Base-by-base conservation (phyloP, 495 filamentous ascomycete species). In the Aspergillus campestris region DNA sequence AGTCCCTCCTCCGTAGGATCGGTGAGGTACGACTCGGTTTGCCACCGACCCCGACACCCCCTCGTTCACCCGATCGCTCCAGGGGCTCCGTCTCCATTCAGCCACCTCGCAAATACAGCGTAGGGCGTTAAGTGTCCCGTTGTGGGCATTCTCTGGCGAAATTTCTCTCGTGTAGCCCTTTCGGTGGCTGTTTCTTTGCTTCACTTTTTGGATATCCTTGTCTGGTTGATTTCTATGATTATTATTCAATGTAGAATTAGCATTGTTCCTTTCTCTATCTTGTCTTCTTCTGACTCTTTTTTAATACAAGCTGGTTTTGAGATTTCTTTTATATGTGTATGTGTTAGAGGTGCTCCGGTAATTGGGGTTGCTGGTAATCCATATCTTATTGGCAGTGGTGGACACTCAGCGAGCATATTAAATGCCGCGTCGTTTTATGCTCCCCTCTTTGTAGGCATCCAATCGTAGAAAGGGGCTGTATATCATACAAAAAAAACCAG, bases 11-110 rank as follows among this genome's bases (percentile, higher is more conserved):
- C 46, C 75, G 83, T 42, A 71, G 88, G 34, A 82, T 96, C 3
- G 90, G 90, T 38, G 90, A 96, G 66, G 80, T 84, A 9, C 80
- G 78, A 42, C 65, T 95, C 41, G 87, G 86, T 0, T 75, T 92
- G 45, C 56, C 65, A 34, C 53, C 60, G 14, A 51, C 65, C 15
- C 37, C 55, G 39, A 42, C 62, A 42, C 50, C 55, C 45, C 8
- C 42, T 31, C 67, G 72, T 44, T 60, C 61, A 28, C 64, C 69
- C 11, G 18, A 64, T 64, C 37, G 77, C 69, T 47, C 74, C 72
- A 60, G 67, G 39, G 73, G 68, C 48, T 70, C 64, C 8, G 46
- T 67, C 29, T 68, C 66, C 8, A 59, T 64, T 30, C 59, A 60
- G 42, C 44, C 38, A 1, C 45, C 58, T 34, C 59, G 60, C 34